Conservation (phyloP, 2,329 filamentous ascomycete genomes). For the Curvularia sp. region DNA sequence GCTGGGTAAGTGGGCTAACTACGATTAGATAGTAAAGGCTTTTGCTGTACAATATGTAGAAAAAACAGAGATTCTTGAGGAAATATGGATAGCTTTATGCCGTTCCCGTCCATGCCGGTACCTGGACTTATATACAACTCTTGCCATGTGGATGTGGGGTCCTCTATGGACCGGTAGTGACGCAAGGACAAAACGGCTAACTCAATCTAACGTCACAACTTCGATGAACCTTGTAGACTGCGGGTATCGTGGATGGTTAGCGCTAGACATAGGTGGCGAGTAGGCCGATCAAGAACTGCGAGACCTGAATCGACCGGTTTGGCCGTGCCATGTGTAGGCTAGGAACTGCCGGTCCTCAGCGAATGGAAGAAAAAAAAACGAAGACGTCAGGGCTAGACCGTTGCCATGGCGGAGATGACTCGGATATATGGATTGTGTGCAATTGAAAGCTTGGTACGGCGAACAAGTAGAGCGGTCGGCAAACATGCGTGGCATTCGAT, state of each 20-base stretch:
- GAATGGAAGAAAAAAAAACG: not conserved
- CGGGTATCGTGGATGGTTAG: slow-evolving; percentile 10
- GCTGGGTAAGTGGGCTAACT: not conserved
- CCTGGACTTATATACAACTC: slow-evolving; percentile 14
- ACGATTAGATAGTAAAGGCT: not conserved
- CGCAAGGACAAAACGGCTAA: slow-evolving; percentile 28
- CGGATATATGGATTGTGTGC: not conserved
- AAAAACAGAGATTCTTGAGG: not conserved
- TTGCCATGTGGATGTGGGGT: slow-evolving; percentile 26
- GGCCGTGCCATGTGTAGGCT: not conserved
- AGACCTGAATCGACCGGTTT: slow-evolving; percentile 3
- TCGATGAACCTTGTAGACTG: slow-evolving; percentile 10
- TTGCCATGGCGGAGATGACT: slow-evolving; percentile 6
- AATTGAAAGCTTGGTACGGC: no score
- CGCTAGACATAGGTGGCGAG: slow-evolving; percentile 4
- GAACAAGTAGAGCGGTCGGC: not conserved
- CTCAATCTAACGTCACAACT: slow-evolving; percentile 14
- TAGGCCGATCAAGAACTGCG: not conserved
- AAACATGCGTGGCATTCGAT: not conserved
- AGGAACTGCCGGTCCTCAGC: slow-evolving; percentile 6
- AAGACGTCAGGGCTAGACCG: slow-evolving; percentile 2
- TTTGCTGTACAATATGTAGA: not conserved
- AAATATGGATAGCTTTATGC: not conserved
- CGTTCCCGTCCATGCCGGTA: slow-evolving; percentile 10
- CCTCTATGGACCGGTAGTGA: slow-evolving; percentile 26